These are phyloP conservation scores for Pleurotus sapidus DNA, from an alignment of 768 basidiomycete species.

Conservation along the genomic window DNA sequence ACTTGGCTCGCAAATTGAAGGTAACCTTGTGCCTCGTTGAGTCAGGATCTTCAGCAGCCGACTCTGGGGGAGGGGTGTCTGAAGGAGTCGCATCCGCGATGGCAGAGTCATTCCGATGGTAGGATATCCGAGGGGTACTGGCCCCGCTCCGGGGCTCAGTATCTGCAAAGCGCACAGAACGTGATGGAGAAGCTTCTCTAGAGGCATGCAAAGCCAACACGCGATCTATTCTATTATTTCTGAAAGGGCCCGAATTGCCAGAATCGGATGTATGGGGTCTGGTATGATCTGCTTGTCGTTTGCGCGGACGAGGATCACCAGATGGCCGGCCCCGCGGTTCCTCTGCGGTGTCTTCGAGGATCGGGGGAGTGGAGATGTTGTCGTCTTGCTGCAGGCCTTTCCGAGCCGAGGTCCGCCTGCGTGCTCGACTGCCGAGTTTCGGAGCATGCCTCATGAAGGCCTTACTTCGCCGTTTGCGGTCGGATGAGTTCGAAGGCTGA, in stretches of 20 bases:
- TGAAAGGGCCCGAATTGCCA: slow-evolving; percentile 7
- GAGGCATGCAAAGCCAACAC: slow-evolving; percentile 13
- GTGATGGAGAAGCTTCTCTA: slow-evolving; percentile 24
- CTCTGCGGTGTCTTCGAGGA: background rate
- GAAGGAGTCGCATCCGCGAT: background rate
- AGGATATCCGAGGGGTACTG: slow-evolving; percentile 13
- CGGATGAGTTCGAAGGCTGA: slow-evolving; percentile 10
- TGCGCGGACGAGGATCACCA: background rate
- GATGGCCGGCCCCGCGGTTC: background rate
- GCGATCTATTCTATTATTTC: slow-evolving; percentile 15
- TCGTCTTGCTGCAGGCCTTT: background rate
- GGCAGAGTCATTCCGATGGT: background rate
- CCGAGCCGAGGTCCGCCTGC: slow-evolving; percentile 8
- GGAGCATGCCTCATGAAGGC: slow-evolving; percentile 14
- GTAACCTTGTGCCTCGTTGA: background rate
- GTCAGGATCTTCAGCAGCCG: background rate
- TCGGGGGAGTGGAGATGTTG: background rate
- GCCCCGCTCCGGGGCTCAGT: slow-evolving; percentile 14
- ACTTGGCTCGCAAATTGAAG: slow-evolving; percentile 4
- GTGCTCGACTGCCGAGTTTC: slow-evolving; percentile 12
- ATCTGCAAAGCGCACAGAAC: slow-evolving; percentile 27
- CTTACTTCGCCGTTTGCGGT: slow-evolving; percentile 22
- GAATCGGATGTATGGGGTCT: slow-evolving; percentile 5
- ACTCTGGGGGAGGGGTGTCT: background rate
- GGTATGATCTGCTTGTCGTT: background rate